Evolutionary conservation across 225 moss, liverwort and hornwort genomes (phyloP), one percentile per base, ranked within the genome.

Genomic region (Takakia lepidozioides): DNA sequence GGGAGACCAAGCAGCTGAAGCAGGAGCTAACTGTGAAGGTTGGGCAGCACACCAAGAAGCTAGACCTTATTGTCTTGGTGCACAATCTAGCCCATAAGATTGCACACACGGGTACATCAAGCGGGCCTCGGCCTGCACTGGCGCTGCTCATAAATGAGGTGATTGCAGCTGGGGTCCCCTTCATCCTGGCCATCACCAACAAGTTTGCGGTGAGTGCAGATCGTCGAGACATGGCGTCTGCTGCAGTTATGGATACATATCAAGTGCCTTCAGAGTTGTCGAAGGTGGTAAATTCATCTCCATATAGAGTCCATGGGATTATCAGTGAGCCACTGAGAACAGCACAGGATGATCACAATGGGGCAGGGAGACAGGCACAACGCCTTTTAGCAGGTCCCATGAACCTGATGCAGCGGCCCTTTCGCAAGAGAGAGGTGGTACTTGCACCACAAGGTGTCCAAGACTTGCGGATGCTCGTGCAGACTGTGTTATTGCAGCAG

Each of bases 121-220:
- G 78, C 55, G 80, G 83, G 48, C 98, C 91, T 54, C 82, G 83
- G 48, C 98, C 91, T 44, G 98, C 91, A 21, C 70, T 98, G 51
- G 71, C 80, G 29, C 46, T 83, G 32, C 91, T 98, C 30, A 60
- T 87, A 60, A 91, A 91, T 56, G 91, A 91, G 63, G 73, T 85
- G 25, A 52, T 64, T 39, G 71, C 81, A 40, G 80, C 91, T 27
- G 83, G 85, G 54, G 66, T 98, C 48, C 98, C 98, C 34, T 80
- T 72, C 18, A 58, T 98, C 27, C 62, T 98, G 35, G 85, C 91
- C 53, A 91, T 98, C 69, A 98, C 91, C 19, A 98, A 98, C 61
- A 98, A 98, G 71, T 98, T 91, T 36, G 85, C 87, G 56, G 87
- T 98, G 4, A 98, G 98, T 64, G 98, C 91, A 41, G 98, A 91